Percentiles rank a stretch among this genome's conserved stretches.
Evolutionary conservation across 345 rosid genomes (phyloP).

Genomic region (Hibiscus mutabilis): DNA sequence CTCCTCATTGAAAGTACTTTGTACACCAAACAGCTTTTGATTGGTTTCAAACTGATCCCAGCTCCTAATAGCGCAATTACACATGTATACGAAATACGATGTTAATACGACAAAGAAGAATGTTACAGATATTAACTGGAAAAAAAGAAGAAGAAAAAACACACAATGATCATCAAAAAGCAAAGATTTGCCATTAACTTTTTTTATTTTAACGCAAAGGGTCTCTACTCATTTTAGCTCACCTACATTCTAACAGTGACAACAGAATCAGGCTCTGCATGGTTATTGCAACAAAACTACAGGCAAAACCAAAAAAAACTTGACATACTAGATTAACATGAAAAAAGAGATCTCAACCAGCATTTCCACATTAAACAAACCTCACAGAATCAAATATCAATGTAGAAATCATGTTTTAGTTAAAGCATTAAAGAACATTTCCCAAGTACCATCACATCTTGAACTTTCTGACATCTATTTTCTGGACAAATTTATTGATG

Average conservation of each 20-base stretch:
- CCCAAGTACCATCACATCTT: background rate
- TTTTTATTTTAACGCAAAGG: background rate
- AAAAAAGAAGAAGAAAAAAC: background rate
- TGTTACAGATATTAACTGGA: background rate
- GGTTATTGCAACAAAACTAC: background rate
- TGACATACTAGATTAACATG: background rate
- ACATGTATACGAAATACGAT: background rate
- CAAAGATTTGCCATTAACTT: background rate
- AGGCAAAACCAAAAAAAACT: background rate
- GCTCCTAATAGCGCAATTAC: slow-evolving; percentile 31
- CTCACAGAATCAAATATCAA: too few relatives aligned
- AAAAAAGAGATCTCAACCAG: background rate
- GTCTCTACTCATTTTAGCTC: background rate
- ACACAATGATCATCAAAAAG: background rate
- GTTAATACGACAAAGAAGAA: background rate
- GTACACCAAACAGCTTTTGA: slow-evolving; percentile 70
- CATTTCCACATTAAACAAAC: background rate
- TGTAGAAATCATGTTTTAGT: background rate
- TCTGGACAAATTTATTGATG: background rate
- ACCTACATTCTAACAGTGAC: background rate
- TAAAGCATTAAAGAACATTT: slow-evolving; percentile 1
- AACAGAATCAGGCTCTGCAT: background rate
- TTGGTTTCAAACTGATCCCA: slow-evolving; percentile 93
- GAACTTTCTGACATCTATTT: background rate
- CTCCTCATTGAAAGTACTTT: slow-evolving; percentile 80